Conservation (phyloP, 345 rosid genomes). For the Mercurialis annua region DNA sequence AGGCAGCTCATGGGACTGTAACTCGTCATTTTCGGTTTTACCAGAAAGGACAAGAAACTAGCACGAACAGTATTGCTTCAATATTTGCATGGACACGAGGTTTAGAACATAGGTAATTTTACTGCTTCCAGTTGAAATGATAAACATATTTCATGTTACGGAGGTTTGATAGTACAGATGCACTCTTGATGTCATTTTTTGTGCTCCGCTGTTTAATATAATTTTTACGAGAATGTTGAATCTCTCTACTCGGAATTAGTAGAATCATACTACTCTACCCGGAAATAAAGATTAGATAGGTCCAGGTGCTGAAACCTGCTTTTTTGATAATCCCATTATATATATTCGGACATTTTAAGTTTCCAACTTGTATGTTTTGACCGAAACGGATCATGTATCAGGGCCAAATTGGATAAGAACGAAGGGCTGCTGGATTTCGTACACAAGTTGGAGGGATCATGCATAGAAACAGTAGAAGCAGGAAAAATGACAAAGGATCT, state of each 20-base stretch:
- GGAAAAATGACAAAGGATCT: slow-evolving; percentile 99
- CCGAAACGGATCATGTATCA: too few relatives aligned
- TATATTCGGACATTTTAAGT: too few relatives aligned
- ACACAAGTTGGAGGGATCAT: slow-evolving; percentile 78
- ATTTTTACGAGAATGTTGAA: not conserved
- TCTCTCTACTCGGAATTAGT: too few relatives aligned
- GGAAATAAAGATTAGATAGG: too few relatives aligned
- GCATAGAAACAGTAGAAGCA: slow-evolving; percentile 76
- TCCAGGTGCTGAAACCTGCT: too few relatives aligned
- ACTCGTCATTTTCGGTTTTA: slow-evolving; percentile 87
- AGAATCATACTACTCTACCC: too few relatives aligned
- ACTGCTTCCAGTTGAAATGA: slow-evolving; percentile 12
- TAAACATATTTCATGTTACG: not conserved
- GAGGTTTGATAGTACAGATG: not conserved
- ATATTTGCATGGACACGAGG: slow-evolving; percentile 98
- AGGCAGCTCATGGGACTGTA: slow-evolving; percentile 98
- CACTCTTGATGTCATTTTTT: not conserved
- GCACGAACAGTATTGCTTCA: slow-evolving; percentile 96
- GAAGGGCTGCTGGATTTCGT: slow-evolving; percentile 68
- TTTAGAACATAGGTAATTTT: slow-evolving; percentile 74
- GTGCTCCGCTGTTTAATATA: not conserved
- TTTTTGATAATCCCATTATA: too few relatives aligned
- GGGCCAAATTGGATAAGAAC: slow-evolving; percentile 90
- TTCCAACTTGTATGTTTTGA: too few relatives aligned
- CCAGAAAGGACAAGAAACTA: slow-evolving; percentile 96